Evolutionary conservation across 768 basidiomycete species (phyloP).

Genomic region (Russula ochroleuca): DNA sequence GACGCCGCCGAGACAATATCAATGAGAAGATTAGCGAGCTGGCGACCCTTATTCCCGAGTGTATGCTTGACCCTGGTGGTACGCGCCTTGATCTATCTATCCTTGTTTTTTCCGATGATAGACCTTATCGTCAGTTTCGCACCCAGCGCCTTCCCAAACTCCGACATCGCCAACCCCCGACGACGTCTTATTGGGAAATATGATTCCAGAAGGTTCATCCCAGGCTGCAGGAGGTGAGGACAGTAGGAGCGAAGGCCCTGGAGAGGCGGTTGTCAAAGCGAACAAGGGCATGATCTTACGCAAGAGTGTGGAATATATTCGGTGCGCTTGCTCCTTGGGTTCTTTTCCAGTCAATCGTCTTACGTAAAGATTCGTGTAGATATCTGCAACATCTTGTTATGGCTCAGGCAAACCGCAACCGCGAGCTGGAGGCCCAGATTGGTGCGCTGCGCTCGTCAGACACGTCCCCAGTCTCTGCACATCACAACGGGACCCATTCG

Average conservation of each 20-base stretch:
- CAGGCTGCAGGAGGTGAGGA: conserved; percentile 22
- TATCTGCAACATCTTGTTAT: conserved; percentile 85
- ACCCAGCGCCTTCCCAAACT: conserved; percentile 18
- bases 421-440: conserved; percentile 73
- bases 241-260: conserved; percentile 35
- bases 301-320: conserved; percentile 55
- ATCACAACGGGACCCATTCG: conserved; percentile 6
- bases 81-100: conserved; percentile 24
- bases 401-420: conserved; percentile 71
- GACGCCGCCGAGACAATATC: conserved; percentile 84
- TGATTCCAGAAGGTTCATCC: conserved; percentile 20
- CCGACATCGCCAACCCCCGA: conserved; percentile 28
- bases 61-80: conserved; percentile 62
- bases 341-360: conserved; percentile 1
- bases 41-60: conserved; percentile 83
- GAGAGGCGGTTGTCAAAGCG: conserved; percentile 62
- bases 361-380: conserved; percentile 31
- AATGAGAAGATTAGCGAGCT: conserved; percentile 94
- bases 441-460: conserved; percentile 13
- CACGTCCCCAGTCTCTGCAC: neutral
- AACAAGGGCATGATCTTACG: conserved; percentile 93
- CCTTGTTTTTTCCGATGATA: neutral
- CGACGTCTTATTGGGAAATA: conserved; percentile 26
- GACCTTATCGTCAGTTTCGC: neutral
- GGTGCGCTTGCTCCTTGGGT: conserved; percentile 26